Evolutionary conservation across 2,329 filamentous ascomycete species (phyloP).

Genomic region (Dryadomyces quercus-mongolicae): DNA sequence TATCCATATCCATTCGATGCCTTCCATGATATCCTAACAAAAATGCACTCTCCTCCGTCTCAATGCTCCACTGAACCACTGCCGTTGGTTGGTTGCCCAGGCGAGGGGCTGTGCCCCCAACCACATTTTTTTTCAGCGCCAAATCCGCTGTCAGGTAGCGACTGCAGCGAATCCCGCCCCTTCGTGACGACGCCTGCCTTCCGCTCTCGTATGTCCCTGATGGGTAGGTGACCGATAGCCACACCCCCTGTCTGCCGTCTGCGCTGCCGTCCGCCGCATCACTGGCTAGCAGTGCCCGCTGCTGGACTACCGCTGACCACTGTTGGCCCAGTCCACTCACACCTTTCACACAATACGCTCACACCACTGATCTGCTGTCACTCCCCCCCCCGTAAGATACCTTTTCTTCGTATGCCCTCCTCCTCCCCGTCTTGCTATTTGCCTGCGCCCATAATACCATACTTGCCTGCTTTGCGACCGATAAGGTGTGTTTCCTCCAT

Average conservation of each 20-base stretch:
- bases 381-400: not conserved
- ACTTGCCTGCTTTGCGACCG: not conserved
- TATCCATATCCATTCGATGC: too few relatives aligned
- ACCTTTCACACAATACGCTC: not conserved
- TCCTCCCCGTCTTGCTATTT: not conserved
- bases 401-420: not conserved
- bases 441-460: not conserved
- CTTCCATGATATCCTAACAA: too few relatives aligned
- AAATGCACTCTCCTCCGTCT: too few relatives aligned
- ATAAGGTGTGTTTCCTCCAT: slow-evolving; percentile 2
- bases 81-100: too few relatives aligned
- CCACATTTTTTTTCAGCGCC: not conserved
- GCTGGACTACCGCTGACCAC: too few relatives aligned
- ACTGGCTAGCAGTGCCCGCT: too few relatives aligned
- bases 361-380: not conserved
- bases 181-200: not conserved
- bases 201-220: not conserved
- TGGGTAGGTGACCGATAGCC: too few relatives aligned
- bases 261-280: not conserved
- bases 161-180: not conserved
- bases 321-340: not conserved
- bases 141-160: not conserved
- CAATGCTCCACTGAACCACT: not conserved
- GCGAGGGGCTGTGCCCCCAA: not conserved
- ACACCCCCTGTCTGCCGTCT: not conserved